Percentiles rank a stretch among this genome's conserved stretches.
Evolutionary conservation across 345 rosid genomes (phyloP).

Genomic region (Boechera retrofracta): DNA sequence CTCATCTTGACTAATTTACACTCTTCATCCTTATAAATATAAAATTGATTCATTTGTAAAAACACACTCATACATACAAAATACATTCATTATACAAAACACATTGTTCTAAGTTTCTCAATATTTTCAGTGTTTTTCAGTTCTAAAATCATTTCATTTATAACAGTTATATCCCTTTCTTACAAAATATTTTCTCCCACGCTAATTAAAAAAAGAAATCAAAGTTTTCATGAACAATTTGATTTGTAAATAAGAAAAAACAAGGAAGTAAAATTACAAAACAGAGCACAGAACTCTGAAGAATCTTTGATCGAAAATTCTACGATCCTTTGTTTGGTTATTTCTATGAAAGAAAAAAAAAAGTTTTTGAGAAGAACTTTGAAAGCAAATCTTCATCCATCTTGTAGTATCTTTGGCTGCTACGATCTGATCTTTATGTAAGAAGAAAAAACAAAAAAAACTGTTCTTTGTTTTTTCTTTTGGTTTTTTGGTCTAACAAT

Average conservation of each 20-base stretch:
- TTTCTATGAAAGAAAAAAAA: conserved; percentile 31
- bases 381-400: conserved; percentile 34
- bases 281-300: conserved; percentile 37
- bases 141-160: too few species aligned
- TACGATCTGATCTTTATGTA: conserved; percentile 41
- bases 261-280: conserved; percentile 34
- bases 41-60: too few species aligned
- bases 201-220: conserved; percentile 9
- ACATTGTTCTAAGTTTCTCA: too few species aligned
- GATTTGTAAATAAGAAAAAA: conserved; percentile 2
- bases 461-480: background rate
- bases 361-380: conserved; percentile 23
- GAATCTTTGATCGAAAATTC: conserved; percentile 39
- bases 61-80: too few species aligned
- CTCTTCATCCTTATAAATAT: too few species aligned
- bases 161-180: conserved; percentile 31
- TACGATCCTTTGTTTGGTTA: conserved; percentile 34
- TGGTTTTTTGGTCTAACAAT: background rate
- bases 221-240: conserved; percentile 20
- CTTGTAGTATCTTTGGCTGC: conserved; percentile 34
- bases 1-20: too few species aligned
- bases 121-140: too few species aligned
- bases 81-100: too few species aligned
- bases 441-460: conserved; percentile 19
- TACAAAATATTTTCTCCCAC: conserved; percentile 21